Conservation (phyloP, 441 rosid genomes). For the Flueggea neowawraea region DNA sequence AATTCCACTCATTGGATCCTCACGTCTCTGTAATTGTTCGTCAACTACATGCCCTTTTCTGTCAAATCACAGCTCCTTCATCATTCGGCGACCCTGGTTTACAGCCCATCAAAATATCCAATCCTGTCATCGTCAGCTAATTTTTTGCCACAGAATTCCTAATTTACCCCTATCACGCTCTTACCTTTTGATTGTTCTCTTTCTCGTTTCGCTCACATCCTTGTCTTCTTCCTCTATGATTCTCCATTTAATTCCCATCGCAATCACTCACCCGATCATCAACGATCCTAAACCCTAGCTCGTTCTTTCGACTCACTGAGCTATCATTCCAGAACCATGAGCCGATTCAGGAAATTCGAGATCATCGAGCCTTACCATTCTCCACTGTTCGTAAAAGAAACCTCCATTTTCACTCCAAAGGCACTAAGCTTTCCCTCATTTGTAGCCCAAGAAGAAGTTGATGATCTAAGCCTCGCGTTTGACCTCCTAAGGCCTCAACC, state of each 20-base stretch:
- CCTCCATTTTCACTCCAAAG: constrained; percentile 40
- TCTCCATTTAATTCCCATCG: neutral
- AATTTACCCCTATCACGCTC: constrained; percentile 27
- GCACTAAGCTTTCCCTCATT: constrained; percentile 38
- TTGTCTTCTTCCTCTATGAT: constrained; percentile 32
- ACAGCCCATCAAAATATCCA: neutral
- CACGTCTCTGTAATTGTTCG: constrained; percentile 30
- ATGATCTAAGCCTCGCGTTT: constrained; percentile 35
- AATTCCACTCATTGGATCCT: constrained; percentile 43
- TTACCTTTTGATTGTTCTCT: constrained; percentile 18
- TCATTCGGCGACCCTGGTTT: constrained; percentile 24
- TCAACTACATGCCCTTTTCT: constrained; percentile 15
- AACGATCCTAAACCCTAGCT: neutral
- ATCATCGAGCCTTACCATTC: constrained; percentile 52
- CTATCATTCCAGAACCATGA: constrained; percentile 32
- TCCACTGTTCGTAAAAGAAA: constrained; percentile 31
- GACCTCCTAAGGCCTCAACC: too few species aligned
- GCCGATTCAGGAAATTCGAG: constrained; percentile 54
- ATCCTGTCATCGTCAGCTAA: neutral
- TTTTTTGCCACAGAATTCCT: constrained; percentile 19
- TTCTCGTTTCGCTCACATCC: constrained; percentile 31
- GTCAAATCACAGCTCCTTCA: constrained; percentile 9
- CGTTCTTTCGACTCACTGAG: neutral
- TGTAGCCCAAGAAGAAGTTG: constrained; percentile 27
- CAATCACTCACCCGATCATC: neutral